These are phyloP conservation scores for Incumbomyces lentus DNA, from an alignment of 2,329 filamentous ascomycete species.

Conservation along the genomic window DNA sequence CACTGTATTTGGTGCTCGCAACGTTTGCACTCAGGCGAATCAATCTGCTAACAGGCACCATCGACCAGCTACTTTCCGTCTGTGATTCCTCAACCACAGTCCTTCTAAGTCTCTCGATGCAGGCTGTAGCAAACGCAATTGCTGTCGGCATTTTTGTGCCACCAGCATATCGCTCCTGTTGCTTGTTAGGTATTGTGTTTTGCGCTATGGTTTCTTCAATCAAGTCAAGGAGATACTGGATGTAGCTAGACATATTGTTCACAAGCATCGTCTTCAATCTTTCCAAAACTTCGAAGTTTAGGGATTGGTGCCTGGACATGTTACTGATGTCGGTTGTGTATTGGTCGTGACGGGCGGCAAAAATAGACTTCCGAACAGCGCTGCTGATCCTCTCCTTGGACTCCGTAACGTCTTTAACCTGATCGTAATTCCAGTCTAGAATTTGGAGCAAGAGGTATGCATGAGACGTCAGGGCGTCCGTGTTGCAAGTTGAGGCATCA, in stretches of 20 bases:
- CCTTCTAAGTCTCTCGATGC: conserved; percentile 13
- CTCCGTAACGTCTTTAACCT: conserved; percentile 9
- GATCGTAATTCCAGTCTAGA: conserved; percentile 8
- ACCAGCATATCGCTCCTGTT: conserved; percentile 9
- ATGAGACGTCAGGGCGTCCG: conserved; percentile 20
- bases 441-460: conserved; percentile 13
- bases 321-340: conserved; percentile 21
- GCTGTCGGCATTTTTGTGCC: conserved; percentile 54
- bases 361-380: conserved; percentile 10
- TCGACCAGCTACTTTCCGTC: conserved; percentile 1
- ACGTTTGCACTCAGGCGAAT: conserved; percentile 58
- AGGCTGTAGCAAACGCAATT: conserved; percentile 60
- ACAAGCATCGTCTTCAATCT: conserved; percentile 21
- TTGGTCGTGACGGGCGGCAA: conserved; percentile 15
- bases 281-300: conserved; percentile 9
- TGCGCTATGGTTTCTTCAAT: conserved; percentile 55
- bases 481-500: conserved; percentile 12
- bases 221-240: conserved; percentile 64
- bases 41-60: conserved; percentile 20
- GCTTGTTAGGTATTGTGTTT: conserved; percentile 6
- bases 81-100: conserved; percentile 9
- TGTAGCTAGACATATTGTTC: conserved; percentile 54
- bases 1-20: conserved; percentile 71
- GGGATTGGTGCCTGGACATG: conserved; percentile 17
- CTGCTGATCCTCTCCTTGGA: conserved; percentile 1